A percentile compares a stretch with the other conserved stretches of the same genome.
Conservation (phyloP, 805 yeast genomes). For the Cyberlindnera nakhonratchasimensis region DNA sequence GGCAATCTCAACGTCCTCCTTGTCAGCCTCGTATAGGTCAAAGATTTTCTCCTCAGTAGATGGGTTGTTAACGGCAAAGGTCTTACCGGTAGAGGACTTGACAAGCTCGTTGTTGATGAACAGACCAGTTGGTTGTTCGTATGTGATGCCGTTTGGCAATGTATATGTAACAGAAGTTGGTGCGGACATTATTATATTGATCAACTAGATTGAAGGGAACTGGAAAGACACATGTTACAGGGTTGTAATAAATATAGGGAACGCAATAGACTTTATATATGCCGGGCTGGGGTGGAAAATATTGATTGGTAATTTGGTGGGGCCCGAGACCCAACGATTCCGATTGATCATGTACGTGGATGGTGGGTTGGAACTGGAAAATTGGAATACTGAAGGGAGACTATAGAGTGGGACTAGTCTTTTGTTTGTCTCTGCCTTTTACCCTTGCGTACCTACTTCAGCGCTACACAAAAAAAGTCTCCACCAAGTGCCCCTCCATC, state of each 20-base stretch:
- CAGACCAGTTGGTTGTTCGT: constrained; percentile 59
- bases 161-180: constrained; percentile 29
- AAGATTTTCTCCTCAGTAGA: constrained; percentile 58
- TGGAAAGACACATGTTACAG: background rate
- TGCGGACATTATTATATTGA: constrained; percentile 15
- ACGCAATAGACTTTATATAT: background rate
- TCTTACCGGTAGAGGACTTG: constrained; percentile 49
- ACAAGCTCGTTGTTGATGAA: constrained; percentile 65
- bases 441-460: background rate
- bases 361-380: too few species aligned
- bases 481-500: constrained; percentile 6
- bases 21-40: constrained; percentile 48
- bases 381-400: too few species aligned
- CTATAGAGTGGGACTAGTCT: background rate
- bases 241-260: background rate
- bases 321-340: constrained; percentile 5
- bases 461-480: too few species aligned
- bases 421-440: background rate
- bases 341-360: background rate
- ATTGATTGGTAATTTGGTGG: constrained; percentile 4
- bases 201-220: background rate
- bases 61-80: constrained; percentile 54
- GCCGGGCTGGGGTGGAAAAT: background rate
- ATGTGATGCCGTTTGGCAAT: constrained; percentile 55
- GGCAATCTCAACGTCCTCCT: constrained; percentile 48